Evolutionary conservation across 495 filamentous ascomycete species (phyloP), one percentile per base, ranked within the genome.

Genomic region (Trichoderma virens): DNA sequence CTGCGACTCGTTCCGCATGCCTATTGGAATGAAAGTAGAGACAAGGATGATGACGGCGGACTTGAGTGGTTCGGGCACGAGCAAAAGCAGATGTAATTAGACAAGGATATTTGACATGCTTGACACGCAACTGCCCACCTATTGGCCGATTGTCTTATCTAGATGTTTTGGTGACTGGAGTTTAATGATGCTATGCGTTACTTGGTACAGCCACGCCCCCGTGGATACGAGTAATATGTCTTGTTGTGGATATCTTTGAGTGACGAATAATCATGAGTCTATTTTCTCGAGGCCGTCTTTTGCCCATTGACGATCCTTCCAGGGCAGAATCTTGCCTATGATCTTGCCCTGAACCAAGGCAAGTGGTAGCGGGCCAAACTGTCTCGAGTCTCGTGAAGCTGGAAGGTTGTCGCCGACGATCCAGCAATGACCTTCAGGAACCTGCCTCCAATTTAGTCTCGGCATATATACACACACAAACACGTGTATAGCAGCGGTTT

Each of bases 351-450:
- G 87, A 56, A 97, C 84, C 66, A 97, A 74, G 0, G 82, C 92
- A 74, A 97, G 75, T 14, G 94, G 93, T 23, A 98, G 69, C 0
- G 94, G 91, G 0, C 94, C 94, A 75, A 87, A 96, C 35, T 83
- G 78, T 68, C 94, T 85, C 64, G 92, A 96, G 78, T 98, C 94
- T 59, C 89, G 78, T 35, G 91, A 96, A 71, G 81, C 88, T 13
- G 84, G 82, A 59, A 93, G 70, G 75, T 97, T 97, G 71, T 98
- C 94, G 5, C 94, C 94, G 1, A 84, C 84, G 11, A 96, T 74
- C 82, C 90, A 97, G 68, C 90, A 91, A 79, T 97, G 93, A 9
- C 94, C 94, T 68, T 87, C 79, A 0, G 94, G 94, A 16, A 98
- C 86, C 91, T 93, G 31, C 11, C 3, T n/a, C 27, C 34, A 3